A percentile compares a stretch with the other conserved stretches of the same genome.
Conservation (phyloP, 352 stramenopile genomes). For the Blastocystis sp. region DNA sequence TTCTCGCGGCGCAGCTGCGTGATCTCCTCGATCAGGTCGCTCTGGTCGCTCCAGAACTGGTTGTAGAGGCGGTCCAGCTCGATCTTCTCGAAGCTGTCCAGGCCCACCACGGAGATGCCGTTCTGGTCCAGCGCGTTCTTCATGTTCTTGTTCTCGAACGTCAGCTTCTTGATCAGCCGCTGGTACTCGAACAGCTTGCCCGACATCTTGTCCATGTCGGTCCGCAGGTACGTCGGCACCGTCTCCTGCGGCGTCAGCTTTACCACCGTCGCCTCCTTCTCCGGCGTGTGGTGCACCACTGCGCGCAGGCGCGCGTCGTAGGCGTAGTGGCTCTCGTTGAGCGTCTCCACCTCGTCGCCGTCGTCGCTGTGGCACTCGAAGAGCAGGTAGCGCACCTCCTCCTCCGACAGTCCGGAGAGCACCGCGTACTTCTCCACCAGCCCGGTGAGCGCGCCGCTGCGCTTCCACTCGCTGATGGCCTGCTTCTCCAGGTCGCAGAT, state of each 20-base stretch:
- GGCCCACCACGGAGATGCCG: background rate
- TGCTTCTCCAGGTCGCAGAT: slow-evolving; percentile 20
- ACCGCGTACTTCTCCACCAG: slow-evolving; percentile 46
- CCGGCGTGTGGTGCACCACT: background rate
- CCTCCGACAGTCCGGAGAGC: slow-evolving; percentile 32
- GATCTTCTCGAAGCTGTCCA: slow-evolving; percentile 18
- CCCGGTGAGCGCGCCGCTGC: background rate
- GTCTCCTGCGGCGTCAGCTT: background rate
- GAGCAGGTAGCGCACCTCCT: background rate
- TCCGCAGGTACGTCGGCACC: background rate
- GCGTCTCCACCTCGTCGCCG: slow-evolving; percentile 19
- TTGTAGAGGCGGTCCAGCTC: slow-evolving; percentile 31
- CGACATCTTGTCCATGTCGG: background rate
- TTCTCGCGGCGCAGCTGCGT: background rate
- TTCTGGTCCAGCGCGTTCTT: slow-evolving; percentile 15
- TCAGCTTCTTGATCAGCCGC: slow-evolving; percentile 43
- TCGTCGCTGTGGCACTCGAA: slow-evolving; percentile 3
- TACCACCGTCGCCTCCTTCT: background rate
- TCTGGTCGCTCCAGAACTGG: slow-evolving; percentile 12
- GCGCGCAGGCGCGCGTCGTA: slow-evolving; percentile 50
- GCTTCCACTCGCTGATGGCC: slow-evolving; percentile 4
- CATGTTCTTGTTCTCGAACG: slow-evolving; percentile 52
- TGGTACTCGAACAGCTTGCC: background rate
- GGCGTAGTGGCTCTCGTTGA: slow-evolving; percentile 55
- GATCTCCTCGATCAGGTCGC: slow-evolving; percentile 29